Base-by-base conservation (phyloP, 768 basidiomycete genomes). In the Boletus rubescentipes region DNA sequence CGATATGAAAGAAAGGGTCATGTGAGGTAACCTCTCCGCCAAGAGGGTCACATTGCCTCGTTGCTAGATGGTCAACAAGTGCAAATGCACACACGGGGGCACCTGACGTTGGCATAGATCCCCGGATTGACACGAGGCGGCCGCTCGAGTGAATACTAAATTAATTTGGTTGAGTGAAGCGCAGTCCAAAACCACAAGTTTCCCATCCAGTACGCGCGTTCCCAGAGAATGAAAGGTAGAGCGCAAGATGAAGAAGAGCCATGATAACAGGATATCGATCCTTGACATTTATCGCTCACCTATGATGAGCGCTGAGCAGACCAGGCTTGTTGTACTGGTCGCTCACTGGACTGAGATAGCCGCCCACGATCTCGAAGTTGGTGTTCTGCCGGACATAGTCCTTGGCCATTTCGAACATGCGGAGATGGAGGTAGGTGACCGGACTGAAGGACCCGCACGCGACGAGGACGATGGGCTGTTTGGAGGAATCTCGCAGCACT, bases 381-480 rank as follows among this genome's bases (percentile, higher is more conserved):
- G 92, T 93, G 71, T 94, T 92, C 63, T 93, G 90, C 47, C 92
- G 85, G 49, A 91, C 84, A 65, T 93, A 94, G 77, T 98, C 97
- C 74, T 89, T 90, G 51, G 96, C 97, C 97, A 99, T 98, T 70
- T 98, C 97, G 73, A 98, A 99, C 94, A 99, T 98, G 61, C 97
- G 91, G 57, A 98, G 83, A 67, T 97, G 94, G 47, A 96, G 88
- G 67, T 94, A 96, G n/a, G 95, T 97, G 58, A 97, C 89, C 11
- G 96, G 96, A 64, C 92, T 95, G 83, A 98, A 98, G 51, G 93
- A 96, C 29, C 96, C 97, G 67, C 97, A 99, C 42, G 93, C 97
- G 55, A 99, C 93, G 58, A 97, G 86, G 51, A 94, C 91, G 61
- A 97, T 75, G n/a, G 93, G 96, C 9, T 86, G 86, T 73, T 88